Evolutionary conservation across 1,284 basidiomycete species (phyloP).

Genomic region (Violaceomyces palustris): DNA sequence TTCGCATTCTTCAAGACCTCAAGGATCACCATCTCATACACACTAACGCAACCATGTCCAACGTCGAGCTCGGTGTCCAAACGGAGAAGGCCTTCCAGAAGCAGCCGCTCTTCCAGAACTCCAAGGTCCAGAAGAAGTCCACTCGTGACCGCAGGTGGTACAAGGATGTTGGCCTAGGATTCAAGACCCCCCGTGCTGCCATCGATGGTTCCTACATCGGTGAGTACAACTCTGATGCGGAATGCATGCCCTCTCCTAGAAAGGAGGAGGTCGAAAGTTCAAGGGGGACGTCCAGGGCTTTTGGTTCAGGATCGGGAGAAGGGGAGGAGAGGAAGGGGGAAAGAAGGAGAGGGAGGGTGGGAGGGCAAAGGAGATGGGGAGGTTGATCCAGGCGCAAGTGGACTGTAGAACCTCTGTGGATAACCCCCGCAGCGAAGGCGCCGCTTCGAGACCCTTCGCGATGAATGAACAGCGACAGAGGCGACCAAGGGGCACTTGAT

Average conservation of each 20-base stretch:
- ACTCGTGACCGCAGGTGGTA: slow-evolving; percentile 98
- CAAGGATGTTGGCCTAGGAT: slow-evolving; percentile 61
- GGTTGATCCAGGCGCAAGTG: too few relatives aligned
- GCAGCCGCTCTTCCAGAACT: slow-evolving; percentile 96
- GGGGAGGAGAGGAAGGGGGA: background rate
- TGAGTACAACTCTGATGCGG: slow-evolving; percentile 29
- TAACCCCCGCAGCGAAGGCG: too few relatives aligned
- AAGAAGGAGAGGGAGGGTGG: background rate
- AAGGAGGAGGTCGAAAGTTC: too few relatives aligned
- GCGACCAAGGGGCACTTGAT: too few relatives aligned
- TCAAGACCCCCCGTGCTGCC: slow-evolving; percentile 82
- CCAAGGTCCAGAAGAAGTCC: slow-evolving; percentile 84
- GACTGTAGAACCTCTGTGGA: too few relatives aligned
- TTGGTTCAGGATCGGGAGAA: background rate
- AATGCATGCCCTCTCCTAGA: too few relatives aligned
- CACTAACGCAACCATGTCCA: slow-evolving; percentile 45
- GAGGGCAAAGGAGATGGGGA: background rate
- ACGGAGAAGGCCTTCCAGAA: slow-evolving; percentile 65
- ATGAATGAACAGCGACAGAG: too few relatives aligned
- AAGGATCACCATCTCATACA: slow-evolving; percentile 8
- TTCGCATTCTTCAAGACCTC: slow-evolving; percentile 16
- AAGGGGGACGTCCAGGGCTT: too few relatives aligned
- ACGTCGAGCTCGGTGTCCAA: slow-evolving; percentile 51
- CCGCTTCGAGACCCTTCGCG: too few relatives aligned
- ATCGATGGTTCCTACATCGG: slow-evolving; percentile 94